These are phyloP conservation scores for Sphagnum magellanicum DNA, from an alignment of 228 moss, liverwort and hornwort genomes.

Conservation along the genomic window DNA sequence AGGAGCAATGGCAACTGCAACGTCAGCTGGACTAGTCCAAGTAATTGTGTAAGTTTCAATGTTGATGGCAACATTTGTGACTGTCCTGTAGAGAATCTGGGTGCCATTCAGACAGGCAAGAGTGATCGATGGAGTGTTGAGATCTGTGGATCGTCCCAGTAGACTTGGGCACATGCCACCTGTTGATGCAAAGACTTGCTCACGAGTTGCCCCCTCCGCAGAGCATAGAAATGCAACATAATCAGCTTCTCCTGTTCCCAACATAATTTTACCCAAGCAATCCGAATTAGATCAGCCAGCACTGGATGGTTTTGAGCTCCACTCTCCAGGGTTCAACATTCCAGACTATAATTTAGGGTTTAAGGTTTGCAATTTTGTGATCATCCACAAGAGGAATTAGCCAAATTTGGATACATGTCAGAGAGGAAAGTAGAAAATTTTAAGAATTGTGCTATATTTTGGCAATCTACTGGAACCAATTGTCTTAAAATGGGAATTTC, in stretches of 20 bases:
- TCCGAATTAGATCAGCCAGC: too few species aligned
- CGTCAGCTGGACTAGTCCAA: constrained; percentile 4
- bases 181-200: constrained; percentile 8
- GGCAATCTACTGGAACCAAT: too few species aligned
- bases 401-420: too few species aligned
- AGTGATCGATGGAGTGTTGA: constrained; percentile 61
- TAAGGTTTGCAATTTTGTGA: too few species aligned
- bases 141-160: constrained; percentile 37
- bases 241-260: constrained; percentile 27
- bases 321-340: too few species aligned
- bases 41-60: constrained; percentile 5
- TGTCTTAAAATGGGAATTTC: too few species aligned
- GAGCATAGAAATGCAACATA: constrained; percentile 22
- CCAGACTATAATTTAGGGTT: too few species aligned
- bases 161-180: constrained; percentile 16
- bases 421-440: too few species aligned
- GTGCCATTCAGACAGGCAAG: constrained; percentile 26
- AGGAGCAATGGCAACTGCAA: constrained; percentile 5
- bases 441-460: too few species aligned
- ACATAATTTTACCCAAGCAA: background rate
- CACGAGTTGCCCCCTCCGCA: background rate
- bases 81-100: constrained; percentile 31
- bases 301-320: too few species aligned
- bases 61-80: constrained; percentile 15
- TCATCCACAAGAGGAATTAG: too few species aligned